A percentile compares a stretch with the other conserved stretches of the same genome.
phyloP scores from a whole-genome alignment of 495 filamentous ascomycete genomes.

The Trichocladium antarcticum region DNA sequence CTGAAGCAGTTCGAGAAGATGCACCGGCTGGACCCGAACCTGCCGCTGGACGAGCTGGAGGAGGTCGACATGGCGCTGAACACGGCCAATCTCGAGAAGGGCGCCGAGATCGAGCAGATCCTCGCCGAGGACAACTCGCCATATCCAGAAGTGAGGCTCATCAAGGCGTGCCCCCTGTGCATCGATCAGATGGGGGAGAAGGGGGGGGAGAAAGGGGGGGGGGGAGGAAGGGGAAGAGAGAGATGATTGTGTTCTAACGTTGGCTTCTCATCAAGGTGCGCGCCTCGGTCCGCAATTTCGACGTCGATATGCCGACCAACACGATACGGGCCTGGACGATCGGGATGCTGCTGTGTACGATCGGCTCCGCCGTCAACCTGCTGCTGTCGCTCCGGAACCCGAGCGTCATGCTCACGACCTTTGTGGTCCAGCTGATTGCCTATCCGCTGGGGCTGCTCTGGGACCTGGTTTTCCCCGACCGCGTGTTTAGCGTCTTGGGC shows the following conservation, averaged over 20 bases:
- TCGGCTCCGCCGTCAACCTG: conserved; percentile 61
- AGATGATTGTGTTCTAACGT: conserved; percentile 9
- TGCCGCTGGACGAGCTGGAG: conserved; percentile 50
- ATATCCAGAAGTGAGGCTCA: conserved; percentile 50
- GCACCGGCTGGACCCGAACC: conserved; percentile 59
- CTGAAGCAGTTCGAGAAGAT: conserved; percentile 44
- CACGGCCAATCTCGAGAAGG: conserved; percentile 42
- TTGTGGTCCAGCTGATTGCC: conserved; percentile 58
- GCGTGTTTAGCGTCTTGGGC: conserved; percentile 48
- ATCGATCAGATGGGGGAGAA: neutral
- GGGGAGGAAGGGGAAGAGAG: neutral
- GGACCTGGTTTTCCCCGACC: conserved; percentile 45
- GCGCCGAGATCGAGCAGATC: conserved; percentile 44
- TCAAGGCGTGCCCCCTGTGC: conserved; percentile 13
- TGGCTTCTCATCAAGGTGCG: conserved; percentile 46
- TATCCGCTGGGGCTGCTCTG: conserved; percentile 56
- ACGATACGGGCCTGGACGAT: conserved; percentile 64
- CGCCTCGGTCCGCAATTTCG: conserved; percentile 49
- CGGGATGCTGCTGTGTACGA: conserved; percentile 50
- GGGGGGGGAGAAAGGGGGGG: neutral
- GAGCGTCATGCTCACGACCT: conserved; percentile 52
- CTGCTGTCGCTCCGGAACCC: conserved; percentile 57
- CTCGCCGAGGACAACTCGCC: conserved; percentile 55
- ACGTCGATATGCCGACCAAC: conserved; percentile 57
- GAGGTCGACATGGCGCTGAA: conserved; percentile 51